Base-by-base conservation (phyloP, 2,329 filamentous ascomycete species). In the Pyricularia sp. region DNA sequence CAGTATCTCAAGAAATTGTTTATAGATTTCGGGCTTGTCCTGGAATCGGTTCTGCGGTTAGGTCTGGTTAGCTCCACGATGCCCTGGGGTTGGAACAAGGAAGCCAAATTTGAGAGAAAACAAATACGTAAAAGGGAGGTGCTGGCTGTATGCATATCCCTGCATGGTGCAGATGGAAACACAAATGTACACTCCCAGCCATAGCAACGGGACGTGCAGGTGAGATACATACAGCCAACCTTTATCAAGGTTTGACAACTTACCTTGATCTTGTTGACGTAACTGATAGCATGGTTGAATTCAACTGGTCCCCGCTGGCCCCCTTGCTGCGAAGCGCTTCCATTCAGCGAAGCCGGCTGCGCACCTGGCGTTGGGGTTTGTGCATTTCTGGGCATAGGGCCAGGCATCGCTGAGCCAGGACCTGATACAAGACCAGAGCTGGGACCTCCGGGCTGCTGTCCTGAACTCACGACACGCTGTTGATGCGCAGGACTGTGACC, bases 211-310 rank as follows among this genome's bases (percentile, higher is more conserved):
- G 6, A 55, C 20, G 42, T n/a, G 20, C 42, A n/a, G 42, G 20
- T n/a, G 42, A 31, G 5, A 58, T 28, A 20, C 66, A 55, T 25
- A 30, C 26, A 58, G 50, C 66, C 26, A 30, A 25, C 55, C 42
- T 33, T 33, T 28, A 25, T 58, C 23, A 61, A 23, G 23, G 36
- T 25, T 30, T 30, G 42, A 31, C 30, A 11, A 25, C 86, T 78
- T 81, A 95, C 94, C 90, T 99, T 99, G 75, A 99, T 99, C 81
- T 99, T 99, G 78, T 99, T 99, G 68, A 99, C 95, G 76, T 99
- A 99, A 78, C 94, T 98, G 72, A 99, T 99, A 0, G 95, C 95
- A 80, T 99, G 95, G 77, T 99, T 99, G 79, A 99, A 99, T 77
- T 99, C 95, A 23, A 99, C 95, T 1, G 95, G 95, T 0, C 94